A percentile compares a stretch with the other conserved stretches of the same genome.
Evolutionary conservation across 2,329 filamentous ascomycete species (phyloP).

Genomic region (Penicillium sp.): DNA sequence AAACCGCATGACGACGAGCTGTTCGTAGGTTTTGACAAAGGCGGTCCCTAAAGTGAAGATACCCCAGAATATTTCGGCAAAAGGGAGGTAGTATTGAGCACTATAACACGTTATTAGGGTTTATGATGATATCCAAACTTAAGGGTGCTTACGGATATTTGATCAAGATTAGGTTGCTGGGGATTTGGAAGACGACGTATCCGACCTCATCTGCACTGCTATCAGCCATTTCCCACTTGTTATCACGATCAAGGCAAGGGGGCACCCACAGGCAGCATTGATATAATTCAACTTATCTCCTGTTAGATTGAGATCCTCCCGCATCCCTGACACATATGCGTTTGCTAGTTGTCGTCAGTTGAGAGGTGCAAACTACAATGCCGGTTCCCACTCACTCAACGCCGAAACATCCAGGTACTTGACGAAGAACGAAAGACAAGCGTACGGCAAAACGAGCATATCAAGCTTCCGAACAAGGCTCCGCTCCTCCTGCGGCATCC

Average conservation of each 20-base stretch:
- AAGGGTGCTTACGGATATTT: conserved; percentile 27
- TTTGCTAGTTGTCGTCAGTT: conserved; percentile 8
- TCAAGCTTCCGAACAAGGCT: conserved; percentile 53
- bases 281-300: background rate
- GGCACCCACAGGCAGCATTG: background rate
- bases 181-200: conserved; percentile 1
- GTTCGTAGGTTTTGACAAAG: background rate
- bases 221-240: too few species aligned
- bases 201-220: background rate
- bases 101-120: background rate
- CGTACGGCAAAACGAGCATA: conserved; percentile 49
- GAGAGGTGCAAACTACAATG: background rate
- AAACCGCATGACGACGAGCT: background rate
- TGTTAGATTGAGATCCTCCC: background rate
- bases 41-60: conserved; percentile 31
- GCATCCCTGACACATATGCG: conserved; percentile 43
- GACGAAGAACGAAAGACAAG: conserved; percentile 53
- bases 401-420: conserved; percentile 49
- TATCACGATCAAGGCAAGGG: too few species aligned
- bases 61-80: conserved; percentile 31
- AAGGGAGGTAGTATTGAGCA: conserved; percentile 45
- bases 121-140: too few species aligned
- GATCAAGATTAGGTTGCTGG: background rate
- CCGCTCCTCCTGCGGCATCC: conserved; percentile 40
- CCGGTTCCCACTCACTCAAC: background rate